Evolutionary conservation across 148 eudicot genomes (phyloP), one percentile per base, ranked within the genome.

Genomic region (Rhododendron williamsianum): DNA sequence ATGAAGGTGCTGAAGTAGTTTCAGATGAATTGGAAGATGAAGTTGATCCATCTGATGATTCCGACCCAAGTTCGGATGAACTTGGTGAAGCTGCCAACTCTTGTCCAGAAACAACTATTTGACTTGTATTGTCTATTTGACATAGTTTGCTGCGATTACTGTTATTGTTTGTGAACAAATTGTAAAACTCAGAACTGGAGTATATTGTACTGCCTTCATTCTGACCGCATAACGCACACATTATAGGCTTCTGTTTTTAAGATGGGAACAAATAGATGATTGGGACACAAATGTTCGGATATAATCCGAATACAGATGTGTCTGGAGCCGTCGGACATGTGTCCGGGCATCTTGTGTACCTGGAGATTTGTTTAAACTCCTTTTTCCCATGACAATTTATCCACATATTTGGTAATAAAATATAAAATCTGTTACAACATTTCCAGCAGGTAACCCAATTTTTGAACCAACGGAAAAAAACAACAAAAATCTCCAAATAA

Each of bases 11-110:
- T 45, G 71, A 65, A 58, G 84, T 12, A 46, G 80, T 30, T 49
- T 19, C 72, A 25, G 87, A 78, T 85, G 84, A 87, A 85, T 52
- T 30, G 27, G 45, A 15, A 82, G 87, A 73, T 54, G 84, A 84
- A 41, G 41, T 30, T 82, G 43, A 49, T 76, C 76, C 51, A 58
- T 65, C 49, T 36, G 84, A 69, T 45, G 56, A 67, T 81, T 71
- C 76, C 45, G 85, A 81, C 69, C 51, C 9, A 83, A 60, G 69
- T 79, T 48, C 58, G 15, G 69, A 80, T 79, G 86, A 88, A 84
- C 82, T 63, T 84, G 82, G 49, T 86, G 87, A 73, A 82, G 48
- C 74, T 76, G 63, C 84, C 15, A 78, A 76, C 67, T 48, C 80
- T 81, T 78, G 48, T 81, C 69, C 25, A 63, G 45, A 76, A 78